phyloP scores from a whole-genome alignment of 176 grass and related monocot species.

The Aegilops bicornis region DNA sequence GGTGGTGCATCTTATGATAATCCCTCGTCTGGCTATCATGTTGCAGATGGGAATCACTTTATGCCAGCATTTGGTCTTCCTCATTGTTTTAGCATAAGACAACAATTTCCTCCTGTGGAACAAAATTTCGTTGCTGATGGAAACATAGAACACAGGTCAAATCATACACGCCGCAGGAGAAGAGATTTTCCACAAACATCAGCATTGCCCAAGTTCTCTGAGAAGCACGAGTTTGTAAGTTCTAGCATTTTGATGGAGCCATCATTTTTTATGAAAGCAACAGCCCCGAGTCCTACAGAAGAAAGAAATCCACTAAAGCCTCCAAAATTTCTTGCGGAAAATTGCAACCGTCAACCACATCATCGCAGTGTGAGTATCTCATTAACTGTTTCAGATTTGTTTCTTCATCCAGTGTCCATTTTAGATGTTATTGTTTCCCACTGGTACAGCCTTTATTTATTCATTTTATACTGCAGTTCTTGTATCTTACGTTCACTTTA shows the following conservation, averaged over 20 bases:
- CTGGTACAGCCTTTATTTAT: conserved; percentile 7
- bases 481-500: conserved; percentile 26
- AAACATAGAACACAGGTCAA: conserved; percentile 48
- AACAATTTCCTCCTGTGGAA: conserved; percentile 58
- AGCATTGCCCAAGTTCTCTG: conserved; percentile 51
- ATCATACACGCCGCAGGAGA: conserved; percentile 52
- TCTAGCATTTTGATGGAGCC: conserved; percentile 57
- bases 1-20: conserved; percentile 9
- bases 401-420: conserved; percentile 12
- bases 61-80: conserved; percentile 57
- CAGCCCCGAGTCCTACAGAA: conserved; percentile 51
- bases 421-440: conserved; percentile 18
- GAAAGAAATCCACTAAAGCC: conserved; percentile 29
- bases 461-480: conserved; percentile 17
- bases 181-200: conserved; percentile 66
- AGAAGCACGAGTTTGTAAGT: conserved; percentile 62
- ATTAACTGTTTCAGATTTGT: conserved; percentile 27
- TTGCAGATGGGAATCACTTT: conserved; percentile 65
- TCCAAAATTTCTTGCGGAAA: conserved; percentile 53
- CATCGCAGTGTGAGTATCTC: conserved; percentile 35
- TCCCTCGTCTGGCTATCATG: conserved; percentile 23
- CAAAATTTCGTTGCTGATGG: conserved; percentile 52
- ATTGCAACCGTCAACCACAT: conserved; percentile 29
- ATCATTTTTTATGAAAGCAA: conserved; percentile 49
- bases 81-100: conserved; percentile 54